Base-by-base conservation (phyloP, 805 yeast genomes). In the Candida endomychidarum region DNA sequence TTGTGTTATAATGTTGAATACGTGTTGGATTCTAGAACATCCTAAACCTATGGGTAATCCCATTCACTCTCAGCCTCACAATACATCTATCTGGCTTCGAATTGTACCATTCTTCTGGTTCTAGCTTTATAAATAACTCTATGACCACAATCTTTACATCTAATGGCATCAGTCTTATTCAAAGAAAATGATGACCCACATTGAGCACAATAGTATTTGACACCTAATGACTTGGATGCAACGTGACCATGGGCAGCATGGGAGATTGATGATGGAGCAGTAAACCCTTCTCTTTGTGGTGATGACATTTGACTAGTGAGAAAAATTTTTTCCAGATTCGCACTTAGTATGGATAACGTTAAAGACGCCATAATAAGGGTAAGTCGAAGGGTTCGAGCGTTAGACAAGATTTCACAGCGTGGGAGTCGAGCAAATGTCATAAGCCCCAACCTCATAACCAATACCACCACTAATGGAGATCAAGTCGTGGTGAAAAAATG, bases 141-240 rank as follows among this genome's bases (percentile, higher is more conserved):
- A 71, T 93, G 98, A 48, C 99, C 99, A 68, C 99, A 93, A 53
- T 90, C 96, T 68, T 89, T 90, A 71, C 99, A 93, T 72, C 98
- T 86, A 49, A 93, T 96, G 21, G 98, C 96, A 63, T 93, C 99
- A 52, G 86, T 87, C 68, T 91, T 88, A 39, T 88, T 82, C 51
- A 93, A 77, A 2, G 95, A 80, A 53, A 90, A 84, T 40, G 83
- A 81, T 41, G 90, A 79, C 7, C 97, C 96, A 68, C 99, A 93
- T 71, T 88, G 93, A 31, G 98, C 96, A 67, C 99, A 91, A 60
- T 89, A 82, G 68, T 91, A 91, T 57, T 85, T 86, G 53, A 89
- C 93, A 41, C 96, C 96, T 56, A 82, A 83, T 43, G 82, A 80
- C 51, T 69, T 69, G 57, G 58, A 58, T 29, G 72, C 61, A 46